Evolutionary conservation across 1,284 basidiomycete genomes (phyloP).

Genomic region (Malassezia nana): DNA sequence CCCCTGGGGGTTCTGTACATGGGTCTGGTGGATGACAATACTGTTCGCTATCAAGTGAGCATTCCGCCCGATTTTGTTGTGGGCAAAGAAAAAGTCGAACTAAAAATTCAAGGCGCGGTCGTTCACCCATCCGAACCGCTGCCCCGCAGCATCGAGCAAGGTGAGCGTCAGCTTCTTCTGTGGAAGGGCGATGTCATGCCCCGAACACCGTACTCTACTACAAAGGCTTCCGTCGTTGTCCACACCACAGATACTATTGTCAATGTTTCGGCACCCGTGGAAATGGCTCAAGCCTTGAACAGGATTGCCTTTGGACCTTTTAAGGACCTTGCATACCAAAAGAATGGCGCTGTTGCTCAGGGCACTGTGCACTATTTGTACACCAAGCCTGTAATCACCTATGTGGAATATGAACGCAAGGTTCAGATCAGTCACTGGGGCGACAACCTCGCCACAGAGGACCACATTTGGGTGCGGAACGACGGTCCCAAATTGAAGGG

Average conservation of each 20-base stretch:
- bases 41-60: slow-evolving; percentile 5
- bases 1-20: neutral
- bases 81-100: slow-evolving; percentile 48
- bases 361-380: slow-evolving; percentile 70
- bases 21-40: neutral
- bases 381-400: slow-evolving; percentile 66
- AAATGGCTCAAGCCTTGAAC: slow-evolving; percentile 64
- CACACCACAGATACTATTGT: slow-evolving; percentile 20
- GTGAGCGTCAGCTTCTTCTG: slow-evolving; percentile 68
- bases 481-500: slow-evolving; percentile 84
- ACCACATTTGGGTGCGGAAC: slow-evolving; percentile 73
- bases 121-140: slow-evolving; percentile 66
- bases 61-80: slow-evolving; percentile 13
- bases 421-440: slow-evolving; percentile 97
- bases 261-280: slow-evolving; percentile 49
- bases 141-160: slow-evolving; percentile 64
- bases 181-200: slow-evolving; percentile 67
- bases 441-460: slow-evolving; percentile 81
- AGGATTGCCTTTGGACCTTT: slow-evolving; percentile 82
- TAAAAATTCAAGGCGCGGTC: slow-evolving; percentile 66
- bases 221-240: slow-evolving; percentile 71
- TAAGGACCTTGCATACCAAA: slow-evolving; percentile 63
- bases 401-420: slow-evolving; percentile 62
- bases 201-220: slow-evolving; percentile 70
- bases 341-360: neutral